Percentiles rank a stretch among this genome's conserved stretches.
Evolutionary conservation across 208 protist species (phyloP).

Genomic region (Leishmania braziliensis): DNA sequence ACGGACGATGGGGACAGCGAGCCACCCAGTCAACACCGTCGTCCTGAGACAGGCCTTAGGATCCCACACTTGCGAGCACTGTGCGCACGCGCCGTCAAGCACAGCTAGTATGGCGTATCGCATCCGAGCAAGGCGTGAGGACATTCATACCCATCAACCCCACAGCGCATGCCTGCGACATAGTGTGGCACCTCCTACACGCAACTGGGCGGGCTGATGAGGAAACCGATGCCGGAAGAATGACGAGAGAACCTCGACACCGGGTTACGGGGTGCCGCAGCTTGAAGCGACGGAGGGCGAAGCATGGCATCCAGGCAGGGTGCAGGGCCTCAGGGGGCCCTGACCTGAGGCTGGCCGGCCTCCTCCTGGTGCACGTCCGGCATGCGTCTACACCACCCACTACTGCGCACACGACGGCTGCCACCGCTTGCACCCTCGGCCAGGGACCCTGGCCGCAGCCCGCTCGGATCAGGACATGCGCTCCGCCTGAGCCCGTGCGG

Average conservation of each 20-base stretch:
- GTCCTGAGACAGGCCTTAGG: neutral
- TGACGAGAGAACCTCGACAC: neutral
- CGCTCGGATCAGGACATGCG: no score
- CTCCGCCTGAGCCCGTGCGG: no score
- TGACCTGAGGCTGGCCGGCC: neutral
- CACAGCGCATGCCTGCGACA: neutral
- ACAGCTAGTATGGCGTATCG: neutral
- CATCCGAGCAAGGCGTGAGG: neutral
- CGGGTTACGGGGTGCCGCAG: neutral
- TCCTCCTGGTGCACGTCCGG: neutral
- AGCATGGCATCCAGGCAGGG: neutral
- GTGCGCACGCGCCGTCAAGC: neutral
- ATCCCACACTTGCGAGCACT: neutral
- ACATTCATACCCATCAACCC: neutral
- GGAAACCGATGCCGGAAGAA: neutral
- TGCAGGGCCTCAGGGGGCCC: neutral
- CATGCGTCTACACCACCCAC: neutral
- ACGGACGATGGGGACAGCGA: neutral
- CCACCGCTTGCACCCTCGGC: no score
- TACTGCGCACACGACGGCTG: neutral
- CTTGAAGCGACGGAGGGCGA: neutral
- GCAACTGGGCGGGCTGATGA: neutral
- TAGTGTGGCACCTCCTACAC: neutral
- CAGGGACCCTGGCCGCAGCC: no score
- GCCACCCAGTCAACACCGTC: neutral